Evolutionary conservation across 345 rosid genomes (phyloP).

Genomic region (Rhodomyrtus tomentosa): DNA sequence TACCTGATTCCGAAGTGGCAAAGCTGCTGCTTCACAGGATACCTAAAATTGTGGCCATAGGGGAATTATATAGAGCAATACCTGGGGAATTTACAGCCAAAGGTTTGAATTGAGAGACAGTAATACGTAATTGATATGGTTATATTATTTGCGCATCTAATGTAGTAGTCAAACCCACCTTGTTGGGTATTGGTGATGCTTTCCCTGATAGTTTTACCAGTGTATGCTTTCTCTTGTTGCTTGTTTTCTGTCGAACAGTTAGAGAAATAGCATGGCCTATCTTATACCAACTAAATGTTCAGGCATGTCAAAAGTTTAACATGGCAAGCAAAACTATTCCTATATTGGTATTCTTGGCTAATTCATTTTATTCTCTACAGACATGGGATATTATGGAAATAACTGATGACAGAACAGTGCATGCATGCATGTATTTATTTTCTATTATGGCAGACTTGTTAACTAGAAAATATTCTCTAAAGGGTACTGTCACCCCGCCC

Average conservation of each 20-base stretch:
- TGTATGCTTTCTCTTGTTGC: background rate
- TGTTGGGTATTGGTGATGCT: background rate
- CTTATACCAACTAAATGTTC: background rate
- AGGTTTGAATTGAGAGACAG: conserved; percentile 23
- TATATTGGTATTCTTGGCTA: background rate
- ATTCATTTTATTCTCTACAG: background rate
- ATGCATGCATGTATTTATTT: background rate
- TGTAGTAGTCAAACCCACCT: background rate
- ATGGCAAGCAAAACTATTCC: background rate
- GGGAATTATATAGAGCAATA: conserved; percentile 33
- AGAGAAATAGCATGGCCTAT: background rate
- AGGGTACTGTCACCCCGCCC: background rate
- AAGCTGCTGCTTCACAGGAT: conserved; percentile 56
- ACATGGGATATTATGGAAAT: background rate
- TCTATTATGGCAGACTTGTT: background rate
- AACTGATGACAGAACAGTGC: background rate
- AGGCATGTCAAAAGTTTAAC: background rate
- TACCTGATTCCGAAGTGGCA: conserved; percentile 26
- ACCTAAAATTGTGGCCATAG: conserved; percentile 32
- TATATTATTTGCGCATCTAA: background rate
- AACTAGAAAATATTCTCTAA: background rate
- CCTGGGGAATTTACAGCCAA: conserved; percentile 33
- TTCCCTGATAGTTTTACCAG: background rate
- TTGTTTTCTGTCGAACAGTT: background rate
- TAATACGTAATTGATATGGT: background rate